phyloP scores from a whole-genome alignment of 1,284 basidiomycete species.

The Sporisorium exsertum region DNA sequence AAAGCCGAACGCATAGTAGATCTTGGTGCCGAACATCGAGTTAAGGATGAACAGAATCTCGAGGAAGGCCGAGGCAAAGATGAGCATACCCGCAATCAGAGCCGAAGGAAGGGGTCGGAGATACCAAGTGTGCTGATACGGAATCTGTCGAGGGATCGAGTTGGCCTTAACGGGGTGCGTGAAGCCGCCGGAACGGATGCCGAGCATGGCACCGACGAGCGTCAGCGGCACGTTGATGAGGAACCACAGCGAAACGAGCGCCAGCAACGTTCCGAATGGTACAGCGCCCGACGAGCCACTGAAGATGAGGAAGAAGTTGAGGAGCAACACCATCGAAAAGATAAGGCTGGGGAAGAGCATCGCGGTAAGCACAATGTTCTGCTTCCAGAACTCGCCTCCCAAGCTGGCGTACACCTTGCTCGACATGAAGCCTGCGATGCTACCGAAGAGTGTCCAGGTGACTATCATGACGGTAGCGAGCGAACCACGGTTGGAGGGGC shows the following conservation, averaged over 20 bases:
- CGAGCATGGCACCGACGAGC: conserved; percentile 76
- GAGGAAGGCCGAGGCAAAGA: conserved; percentile 95
- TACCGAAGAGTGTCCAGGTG: conserved; percentile 92
- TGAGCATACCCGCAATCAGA: conserved; percentile 87
- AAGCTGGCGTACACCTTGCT: conserved; percentile 85
- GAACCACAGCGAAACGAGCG: conserved; percentile 93
- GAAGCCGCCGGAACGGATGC: conserved; percentile 86
- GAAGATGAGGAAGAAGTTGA: conserved; percentile 74
- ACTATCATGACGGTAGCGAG: conserved; percentile 96
- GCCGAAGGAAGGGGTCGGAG: conserved; percentile 75
- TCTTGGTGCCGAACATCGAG: conserved; percentile 90
- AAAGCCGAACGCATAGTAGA: conserved; percentile 77
- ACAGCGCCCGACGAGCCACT: conserved; percentile 93
- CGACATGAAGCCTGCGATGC: conserved; percentile 90
- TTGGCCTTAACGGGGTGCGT: conserved; percentile 88
- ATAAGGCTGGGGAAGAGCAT: conserved; percentile 85
- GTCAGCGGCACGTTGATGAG: conserved; percentile 86
- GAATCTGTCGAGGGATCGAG: conserved; percentile 79
- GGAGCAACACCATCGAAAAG: conserved; percentile 55
- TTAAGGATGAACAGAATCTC: conserved; percentile 95
- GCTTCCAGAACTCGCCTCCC: conserved; percentile 82
- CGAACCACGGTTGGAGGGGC: conserved; percentile 92
- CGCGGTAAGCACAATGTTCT: conserved; percentile 88
- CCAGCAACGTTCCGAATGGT: conserved; percentile 89
- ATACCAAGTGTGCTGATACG: conserved; percentile 69